Evolutionary conservation across 1,139 yeast species (phyloP).

Genomic region (Arxiozyma telluris): DNA sequence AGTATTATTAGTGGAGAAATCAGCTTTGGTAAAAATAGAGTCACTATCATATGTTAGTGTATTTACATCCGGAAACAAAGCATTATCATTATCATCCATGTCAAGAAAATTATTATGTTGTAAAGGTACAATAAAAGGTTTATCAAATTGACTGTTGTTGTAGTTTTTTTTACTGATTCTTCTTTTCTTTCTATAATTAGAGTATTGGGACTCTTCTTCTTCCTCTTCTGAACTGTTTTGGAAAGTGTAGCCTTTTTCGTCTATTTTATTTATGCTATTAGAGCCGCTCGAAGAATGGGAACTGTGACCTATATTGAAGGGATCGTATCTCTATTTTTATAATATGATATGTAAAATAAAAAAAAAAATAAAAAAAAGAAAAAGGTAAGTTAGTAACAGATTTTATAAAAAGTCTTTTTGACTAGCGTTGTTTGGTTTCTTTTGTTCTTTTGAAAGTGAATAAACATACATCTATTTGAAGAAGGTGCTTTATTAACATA

Average conservation of each 20-base stretch:
- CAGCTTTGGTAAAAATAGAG: slow-evolving; percentile 1
- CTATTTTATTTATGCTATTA: background rate
- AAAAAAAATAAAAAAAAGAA: background rate
- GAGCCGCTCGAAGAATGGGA: background rate
- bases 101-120: slow-evolving; percentile 19
- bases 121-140: slow-evolving; percentile 17
- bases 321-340: background rate
- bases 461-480: background rate
- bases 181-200: background rate
- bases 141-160: background rate
- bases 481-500: background rate
- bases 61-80: background rate
- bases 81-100: slow-evolving; percentile 13
- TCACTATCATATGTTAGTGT: background rate
- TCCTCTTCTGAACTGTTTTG: background rate
- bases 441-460: background rate
- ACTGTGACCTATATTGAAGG: background rate
- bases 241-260: background rate
- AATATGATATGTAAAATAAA: no score
- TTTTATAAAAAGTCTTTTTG: background rate
- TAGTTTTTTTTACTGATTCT: slow-evolving; percentile 8
- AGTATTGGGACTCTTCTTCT: slow-evolving; percentile 4
- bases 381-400: background rate
- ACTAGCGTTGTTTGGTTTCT: no score
- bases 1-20: slow-evolving; percentile 5